phyloP scores from a whole-genome alignment of 768 basidiomycete species.

The Tulasnella calospora region DNA sequence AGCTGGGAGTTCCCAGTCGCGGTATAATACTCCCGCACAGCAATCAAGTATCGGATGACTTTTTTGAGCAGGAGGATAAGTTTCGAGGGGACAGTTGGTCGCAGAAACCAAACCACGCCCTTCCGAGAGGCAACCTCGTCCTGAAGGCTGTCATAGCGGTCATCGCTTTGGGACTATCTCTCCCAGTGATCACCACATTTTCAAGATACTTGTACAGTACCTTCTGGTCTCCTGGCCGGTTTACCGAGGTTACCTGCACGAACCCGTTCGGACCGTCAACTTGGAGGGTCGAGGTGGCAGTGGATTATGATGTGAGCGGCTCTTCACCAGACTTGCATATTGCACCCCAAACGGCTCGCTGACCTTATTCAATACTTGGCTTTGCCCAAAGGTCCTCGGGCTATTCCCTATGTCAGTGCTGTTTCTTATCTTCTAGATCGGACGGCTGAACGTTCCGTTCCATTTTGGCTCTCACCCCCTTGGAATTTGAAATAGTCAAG shows the following conservation, averaged over 20 bases:
- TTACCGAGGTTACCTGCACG: neutral
- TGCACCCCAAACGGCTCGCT: neutral
- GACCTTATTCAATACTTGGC: neutral
- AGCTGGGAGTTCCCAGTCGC: too few species aligned
- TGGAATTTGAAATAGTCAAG: slow-evolving; percentile 9
- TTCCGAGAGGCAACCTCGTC: neutral
- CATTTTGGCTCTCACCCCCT: neutral
- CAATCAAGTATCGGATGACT: neutral
- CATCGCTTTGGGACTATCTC: neutral
- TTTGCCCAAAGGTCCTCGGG: neutral
- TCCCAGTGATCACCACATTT: neutral
- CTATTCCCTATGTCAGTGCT: neutral
- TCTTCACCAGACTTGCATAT: neutral
- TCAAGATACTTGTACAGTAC: neutral
- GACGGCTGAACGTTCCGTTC: neutral
- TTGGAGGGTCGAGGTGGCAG: neutral
- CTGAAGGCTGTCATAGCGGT: neutral
- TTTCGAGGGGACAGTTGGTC: neutral
- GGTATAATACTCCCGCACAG: too few species aligned
- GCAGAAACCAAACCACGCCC: neutral
- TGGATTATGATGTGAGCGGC: neutral
- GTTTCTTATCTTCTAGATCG: neutral
- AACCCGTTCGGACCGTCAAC: neutral
- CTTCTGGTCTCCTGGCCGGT: neutral
- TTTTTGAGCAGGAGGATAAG: neutral